A percentile compares a stretch with the other conserved stretches of the same genome.
Evolutionary conservation across 768 basidiomycete species (phyloP).

Genomic region (Tylopilus balloui): DNA sequence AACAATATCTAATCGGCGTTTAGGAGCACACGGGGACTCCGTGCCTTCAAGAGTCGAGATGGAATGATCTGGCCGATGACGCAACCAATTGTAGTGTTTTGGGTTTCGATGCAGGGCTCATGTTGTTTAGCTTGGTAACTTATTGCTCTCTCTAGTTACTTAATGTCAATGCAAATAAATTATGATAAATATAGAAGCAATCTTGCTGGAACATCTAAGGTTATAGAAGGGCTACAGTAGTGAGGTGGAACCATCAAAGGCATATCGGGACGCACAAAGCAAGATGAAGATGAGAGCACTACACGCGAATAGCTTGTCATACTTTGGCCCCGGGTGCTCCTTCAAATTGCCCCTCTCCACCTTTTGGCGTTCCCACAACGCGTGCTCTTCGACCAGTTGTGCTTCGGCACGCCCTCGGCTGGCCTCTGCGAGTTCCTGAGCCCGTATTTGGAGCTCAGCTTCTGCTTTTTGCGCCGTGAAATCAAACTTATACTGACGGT

Average conservation of each 20-base stretch:
- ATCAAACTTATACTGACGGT: slow-evolving; percentile 11
- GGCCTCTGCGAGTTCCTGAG: slow-evolving; percentile 16
- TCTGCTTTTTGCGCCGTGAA: slow-evolving; percentile 11
- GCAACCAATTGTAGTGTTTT: too few species aligned
- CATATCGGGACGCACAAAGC: slow-evolving; percentile 13
- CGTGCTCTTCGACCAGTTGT: slow-evolving; percentile 15
- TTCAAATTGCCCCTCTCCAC: background rate
- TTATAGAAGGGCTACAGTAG: background rate
- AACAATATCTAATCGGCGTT: background rate
- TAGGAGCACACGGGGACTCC: slow-evolving; percentile 8
- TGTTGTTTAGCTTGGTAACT: too few species aligned
- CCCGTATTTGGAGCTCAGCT: slow-evolving; percentile 8
- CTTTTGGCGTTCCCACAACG: slow-evolving; percentile 5
- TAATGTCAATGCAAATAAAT: background rate
- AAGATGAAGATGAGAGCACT: slow-evolving; percentile 15
- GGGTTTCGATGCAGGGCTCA: too few species aligned
- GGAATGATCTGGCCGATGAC: too few species aligned
- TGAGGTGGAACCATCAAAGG: slow-evolving; percentile 3
- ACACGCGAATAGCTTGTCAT: slow-evolving; percentile 11
- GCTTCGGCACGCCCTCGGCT: slow-evolving; percentile 12
- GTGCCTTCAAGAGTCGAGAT: background rate
- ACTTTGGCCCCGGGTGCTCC: background rate
- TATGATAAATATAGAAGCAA: slow-evolving; percentile 2
- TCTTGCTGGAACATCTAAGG: background rate
- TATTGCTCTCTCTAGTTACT: background rate